Percentiles rank a stretch among this genome's conserved stretches.
Evolutionary conservation across 306 rosid genomes (phyloP).

Genomic region (Begonia fuchsioides): DNA sequence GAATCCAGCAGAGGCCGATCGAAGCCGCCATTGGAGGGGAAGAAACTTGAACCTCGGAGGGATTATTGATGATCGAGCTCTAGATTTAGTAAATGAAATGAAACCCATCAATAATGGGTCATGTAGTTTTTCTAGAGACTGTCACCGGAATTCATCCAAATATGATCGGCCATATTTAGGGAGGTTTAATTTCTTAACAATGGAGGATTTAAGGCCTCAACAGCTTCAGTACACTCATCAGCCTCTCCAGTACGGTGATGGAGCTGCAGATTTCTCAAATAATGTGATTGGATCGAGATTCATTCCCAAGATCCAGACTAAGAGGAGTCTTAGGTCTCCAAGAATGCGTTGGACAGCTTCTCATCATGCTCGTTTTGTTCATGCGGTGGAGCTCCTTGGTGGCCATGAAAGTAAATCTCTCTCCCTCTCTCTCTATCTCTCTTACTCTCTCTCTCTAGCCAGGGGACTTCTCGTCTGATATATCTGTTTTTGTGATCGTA

Average conservation of each 20-base stretch:
- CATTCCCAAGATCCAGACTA: not conserved
- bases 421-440: not conserved
- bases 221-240: not conserved
- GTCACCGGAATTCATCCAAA: not conserved
- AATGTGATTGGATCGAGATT: not conserved
- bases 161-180: not conserved
- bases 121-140: not conserved
- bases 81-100: not conserved
- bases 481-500: conserved; percentile 5
- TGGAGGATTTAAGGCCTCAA: not conserved
- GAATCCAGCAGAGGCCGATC: not conserved
- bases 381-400: conserved; percentile 13
- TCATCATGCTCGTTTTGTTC: conserved; percentile 10
- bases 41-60: not conserved
- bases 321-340: conserved; percentile 1
- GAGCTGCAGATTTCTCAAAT: not conserved
- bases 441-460: not conserved
- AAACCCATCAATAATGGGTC: not conserved
- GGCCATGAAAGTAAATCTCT: conserved; percentile 11
- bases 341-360: conserved; percentile 12
- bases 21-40: not conserved
- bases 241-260: not conserved
- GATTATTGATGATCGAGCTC: not conserved
- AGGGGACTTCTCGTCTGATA: not conserved
- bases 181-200: not conserved